These are phyloP conservation scores for Ascochyta lentis DNA, from an alignment of 2,329 filamentous ascomycete genomes.

Conservation along the genomic window DNA sequence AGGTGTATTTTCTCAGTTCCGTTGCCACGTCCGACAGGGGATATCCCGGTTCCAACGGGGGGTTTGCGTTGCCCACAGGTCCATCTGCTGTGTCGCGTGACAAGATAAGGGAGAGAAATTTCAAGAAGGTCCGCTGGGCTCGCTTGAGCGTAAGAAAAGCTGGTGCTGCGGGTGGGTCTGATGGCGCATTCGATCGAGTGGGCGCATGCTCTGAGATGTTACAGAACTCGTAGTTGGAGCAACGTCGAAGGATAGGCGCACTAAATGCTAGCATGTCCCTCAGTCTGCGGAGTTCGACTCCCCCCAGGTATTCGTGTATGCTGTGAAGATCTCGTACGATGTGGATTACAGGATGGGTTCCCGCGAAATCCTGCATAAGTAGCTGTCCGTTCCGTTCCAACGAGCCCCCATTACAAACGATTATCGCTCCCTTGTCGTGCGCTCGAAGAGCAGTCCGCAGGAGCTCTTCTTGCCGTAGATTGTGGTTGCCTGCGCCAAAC, in stretches of 20 bases:
- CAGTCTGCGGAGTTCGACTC: slow-evolving; percentile 63
- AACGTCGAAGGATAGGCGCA: slow-evolving; percentile 66
- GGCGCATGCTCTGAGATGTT: slow-evolving; percentile 67
- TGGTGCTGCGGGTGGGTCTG: slow-evolving; percentile 50
- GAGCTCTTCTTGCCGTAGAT: slow-evolving; percentile 67
- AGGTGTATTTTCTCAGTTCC: slow-evolving; percentile 69
- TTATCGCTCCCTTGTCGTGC: slow-evolving; percentile 68
- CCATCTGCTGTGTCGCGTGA: slow-evolving; percentile 54
- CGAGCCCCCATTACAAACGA: slow-evolving; percentile 74
- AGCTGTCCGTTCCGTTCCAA: slow-evolving; percentile 69
- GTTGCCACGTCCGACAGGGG: slow-evolving; percentile 68
- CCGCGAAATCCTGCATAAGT: slow-evolving; percentile 67
- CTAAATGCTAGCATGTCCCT: slow-evolving; percentile 65
- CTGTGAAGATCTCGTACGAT: slow-evolving; percentile 69
- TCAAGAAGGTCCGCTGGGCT: slow-evolving; percentile 72
- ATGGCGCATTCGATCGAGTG: slow-evolving; percentile 21
- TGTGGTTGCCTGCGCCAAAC: slow-evolving; percentile 68
- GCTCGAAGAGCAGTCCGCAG: slow-evolving; percentile 65
- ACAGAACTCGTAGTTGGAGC: slow-evolving; percentile 78
- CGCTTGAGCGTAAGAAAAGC: slow-evolving; percentile 72
- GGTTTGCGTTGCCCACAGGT: slow-evolving; percentile 43
- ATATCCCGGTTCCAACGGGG: slow-evolving; percentile 68
- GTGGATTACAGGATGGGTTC: slow-evolving; percentile 73
- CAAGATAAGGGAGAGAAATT: slow-evolving; percentile 69
- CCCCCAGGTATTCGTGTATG: slow-evolving; percentile 66